phyloP scores from a whole-genome alignment of 805 yeast species.

The Candida stauntonica region DNA sequence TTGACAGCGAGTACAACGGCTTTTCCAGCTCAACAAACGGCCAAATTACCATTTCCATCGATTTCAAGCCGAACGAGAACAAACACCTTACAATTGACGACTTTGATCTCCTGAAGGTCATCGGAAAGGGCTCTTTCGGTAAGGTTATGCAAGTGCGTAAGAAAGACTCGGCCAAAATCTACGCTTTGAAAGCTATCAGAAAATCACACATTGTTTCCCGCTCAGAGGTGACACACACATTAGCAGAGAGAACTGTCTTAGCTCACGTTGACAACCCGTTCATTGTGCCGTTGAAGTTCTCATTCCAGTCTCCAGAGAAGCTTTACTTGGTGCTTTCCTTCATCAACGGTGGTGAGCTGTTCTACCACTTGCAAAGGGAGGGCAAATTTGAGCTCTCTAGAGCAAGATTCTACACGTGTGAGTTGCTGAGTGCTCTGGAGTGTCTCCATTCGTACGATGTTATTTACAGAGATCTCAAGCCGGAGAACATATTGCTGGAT shows the following conservation, averaged over 20 bases:
- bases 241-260: conserved; percentile 93
- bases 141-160: conserved; percentile 98
- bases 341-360: conserved; percentile 95
- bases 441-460: conserved; percentile 87
- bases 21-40: conserved; percentile 32
- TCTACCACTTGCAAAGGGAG: conserved; percentile 88
- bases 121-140: conserved; percentile 97
- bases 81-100: conserved; percentile 82
- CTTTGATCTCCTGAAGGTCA: conserved; percentile 88
- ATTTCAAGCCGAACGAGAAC: conserved; percentile 62
- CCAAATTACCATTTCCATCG: conserved; percentile 57
- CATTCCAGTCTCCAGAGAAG: conserved; percentile 96
- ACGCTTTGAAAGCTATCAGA: conserved; percentile 90
- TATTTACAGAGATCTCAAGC: conserved; percentile 92
- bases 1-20: conserved; percentile 30
- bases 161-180: conserved; percentile 90
- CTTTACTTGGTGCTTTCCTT: conserved; percentile 85
- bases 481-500: conserved; percentile 90
- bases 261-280: conserved; percentile 93
- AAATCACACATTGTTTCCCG: conserved; percentile 92
- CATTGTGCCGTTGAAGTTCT: conserved; percentile 92
- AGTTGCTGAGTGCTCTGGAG: conserved; percentile 87
- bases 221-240: conserved; percentile 91
- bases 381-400: conserved; percentile 87
- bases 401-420: conserved; percentile 91